A percentile compares a stretch with the other conserved stretches of the same genome.
phyloP scores from a whole-genome alignment of 2,329 filamentous ascomycete species.

The Chaetomium olivaceum region DNA sequence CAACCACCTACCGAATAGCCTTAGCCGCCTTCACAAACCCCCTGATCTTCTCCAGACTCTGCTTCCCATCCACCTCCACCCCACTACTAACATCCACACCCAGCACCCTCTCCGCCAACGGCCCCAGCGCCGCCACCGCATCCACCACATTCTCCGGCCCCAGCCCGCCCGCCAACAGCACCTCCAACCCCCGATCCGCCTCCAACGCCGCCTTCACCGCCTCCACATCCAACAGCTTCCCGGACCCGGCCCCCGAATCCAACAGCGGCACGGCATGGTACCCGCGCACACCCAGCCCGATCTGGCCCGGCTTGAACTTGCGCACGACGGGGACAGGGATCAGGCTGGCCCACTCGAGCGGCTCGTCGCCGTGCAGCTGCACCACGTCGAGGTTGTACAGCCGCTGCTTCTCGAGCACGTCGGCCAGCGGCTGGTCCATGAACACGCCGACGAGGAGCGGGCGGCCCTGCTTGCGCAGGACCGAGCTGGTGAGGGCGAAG shows the following conservation, averaged over 20 bases:
- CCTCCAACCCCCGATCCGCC: conserved; percentile 67
- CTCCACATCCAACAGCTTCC: conserved; percentile 71
- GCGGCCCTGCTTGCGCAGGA: conserved; percentile 58
- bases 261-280: conserved; percentile 83
- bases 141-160: conserved; percentile 74
- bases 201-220: conserved; percentile 67
- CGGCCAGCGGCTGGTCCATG: conserved; percentile 81
- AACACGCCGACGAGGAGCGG: conserved; percentile 92
- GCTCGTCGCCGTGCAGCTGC: conserved; percentile 90
- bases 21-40: conserved; percentile 79
- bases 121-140: conserved; percentile 63
- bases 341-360: conserved; percentile 84
- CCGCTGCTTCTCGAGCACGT: conserved; percentile 76
- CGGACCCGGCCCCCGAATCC: conserved; percentile 84
- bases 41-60: conserved; percentile 77
- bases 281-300: conserved; percentile 71
- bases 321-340: conserved; percentile 91
- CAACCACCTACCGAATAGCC: conserved; percentile 46
- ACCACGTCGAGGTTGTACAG: conserved; percentile 81
- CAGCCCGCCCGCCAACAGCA: conserved; percentile 84
- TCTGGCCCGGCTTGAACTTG: conserved; percentile 75
- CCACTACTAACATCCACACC: conserved; percentile 94
- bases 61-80: conserved; percentile 79
- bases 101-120: conserved; percentile 62
- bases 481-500: conserved; percentile 59